Evolutionary conservation across 441 rosid species (phyloP), one percentile per base, ranked within the genome.

Genomic region (Pelargonium citronellum): DNA sequence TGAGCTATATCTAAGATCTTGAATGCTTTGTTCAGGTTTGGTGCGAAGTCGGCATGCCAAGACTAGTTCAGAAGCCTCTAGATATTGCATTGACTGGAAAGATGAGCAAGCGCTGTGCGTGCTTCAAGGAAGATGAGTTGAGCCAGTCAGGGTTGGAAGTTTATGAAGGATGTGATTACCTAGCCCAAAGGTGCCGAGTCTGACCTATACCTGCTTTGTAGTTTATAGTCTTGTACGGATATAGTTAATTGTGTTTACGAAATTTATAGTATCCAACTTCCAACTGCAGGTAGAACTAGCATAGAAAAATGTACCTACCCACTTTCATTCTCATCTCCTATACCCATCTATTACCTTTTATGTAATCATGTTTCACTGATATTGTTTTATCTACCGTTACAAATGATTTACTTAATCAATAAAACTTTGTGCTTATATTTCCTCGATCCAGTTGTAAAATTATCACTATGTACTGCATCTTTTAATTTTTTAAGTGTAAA

Each of bases 51-150:
- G 97, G 97, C 37, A 84, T 82, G 69, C 97, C 96, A 7, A 88
- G 95, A 83, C 73, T 91, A 76, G 89, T 91, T 27, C 95, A 91
- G 69, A 88, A 95, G 79, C 92, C 97, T 57, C 55, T 84, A 51
- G 96, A 91, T 80, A 91, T 94, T 69, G 98, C 98, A 15, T 78
- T 91, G 79, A 88, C 91, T 0, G 98, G 97, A 63, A 86, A 87
- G 62, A 91, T 91, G 91, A 94, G 96, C 80, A 91, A 87, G 81
- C 86, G 97, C 12, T 93, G 97, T 3, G 95, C 93, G 58, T 93
- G 98, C 82, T 93, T 86, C 72, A 75, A 19, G 41, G 90, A 84
- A 82, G 84, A 86, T 67, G 88, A 91, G 75, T 87, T 91, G 63
- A 76, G 75, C 73, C 89, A 82, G 73, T 73, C 89, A 44, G 98